A percentile compares a stretch with the other conserved stretches of the same genome.
Conservation (phyloP, 352 stramenopile genomes). For the Phytophthora fragariae region DNA sequence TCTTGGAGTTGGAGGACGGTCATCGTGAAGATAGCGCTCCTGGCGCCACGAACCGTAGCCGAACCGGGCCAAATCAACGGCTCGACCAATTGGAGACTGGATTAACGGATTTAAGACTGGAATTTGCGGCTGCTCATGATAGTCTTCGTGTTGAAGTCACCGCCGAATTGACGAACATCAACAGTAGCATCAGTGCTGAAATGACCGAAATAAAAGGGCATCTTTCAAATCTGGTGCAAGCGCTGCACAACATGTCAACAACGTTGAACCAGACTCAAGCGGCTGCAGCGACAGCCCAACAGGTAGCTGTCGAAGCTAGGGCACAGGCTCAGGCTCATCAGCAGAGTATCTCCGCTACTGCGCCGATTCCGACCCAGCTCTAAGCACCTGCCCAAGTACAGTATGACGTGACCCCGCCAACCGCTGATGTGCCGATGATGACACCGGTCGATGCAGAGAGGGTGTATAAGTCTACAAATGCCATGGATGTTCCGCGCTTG, state of each 20-base stretch:
- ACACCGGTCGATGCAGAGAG: too few species aligned
- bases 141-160: conserved; percentile 1
- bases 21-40: too few species aligned
- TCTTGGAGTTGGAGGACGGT: too few species aligned
- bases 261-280: background rate
- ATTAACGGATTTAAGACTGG: background rate
- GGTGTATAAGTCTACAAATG: too few species aligned
- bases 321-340: background rate
- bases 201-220: conserved; percentile 13
- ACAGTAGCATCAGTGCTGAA: background rate
- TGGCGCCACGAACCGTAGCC: too few species aligned
- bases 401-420: background rate
- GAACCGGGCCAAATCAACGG: too few species aligned
- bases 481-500: background rate
- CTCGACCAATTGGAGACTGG: conserved; percentile 1
- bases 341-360: background rate
- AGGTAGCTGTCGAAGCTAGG: background rate
- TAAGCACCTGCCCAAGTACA: too few species aligned
- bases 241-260: background rate
- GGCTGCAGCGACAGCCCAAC: background rate
- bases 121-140: background rate
- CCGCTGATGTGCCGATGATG: background rate
- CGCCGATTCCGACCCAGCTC: background rate
- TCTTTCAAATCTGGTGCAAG: background rate
- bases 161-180: conserved; percentile 1